Evolutionary conservation across 1,284 basidiomycete genomes (phyloP).

Genomic region (Fomitiporia mediterranea): DNA sequence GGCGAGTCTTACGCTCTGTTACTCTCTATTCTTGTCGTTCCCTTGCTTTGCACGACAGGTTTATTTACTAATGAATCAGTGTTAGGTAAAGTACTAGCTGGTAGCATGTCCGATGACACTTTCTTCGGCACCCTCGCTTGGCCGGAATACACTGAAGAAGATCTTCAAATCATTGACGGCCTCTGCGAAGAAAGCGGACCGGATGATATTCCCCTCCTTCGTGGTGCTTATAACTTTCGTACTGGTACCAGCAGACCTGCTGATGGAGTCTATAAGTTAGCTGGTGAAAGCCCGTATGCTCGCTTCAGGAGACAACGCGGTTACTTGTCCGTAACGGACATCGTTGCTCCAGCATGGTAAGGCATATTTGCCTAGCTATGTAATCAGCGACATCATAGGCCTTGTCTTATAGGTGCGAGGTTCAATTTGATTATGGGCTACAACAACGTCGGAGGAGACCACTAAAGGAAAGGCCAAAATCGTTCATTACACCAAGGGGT

Average conservation of each 20-base stretch:
- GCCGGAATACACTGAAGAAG: conserved; percentile 14
- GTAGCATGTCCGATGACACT: conserved; percentile 14
- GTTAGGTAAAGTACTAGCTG: too few species aligned
- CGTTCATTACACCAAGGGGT: conserved; percentile 59
- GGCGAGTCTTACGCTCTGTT: neutral
- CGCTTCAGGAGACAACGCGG: conserved; percentile 12
- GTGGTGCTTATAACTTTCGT: conserved; percentile 30
- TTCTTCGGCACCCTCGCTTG: neutral
- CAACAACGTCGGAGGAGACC: conserved; percentile 53
- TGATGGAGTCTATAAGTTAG: conserved; percentile 21
- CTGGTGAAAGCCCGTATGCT: neutral
- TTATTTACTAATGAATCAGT: too few species aligned
- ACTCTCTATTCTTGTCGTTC: neutral
- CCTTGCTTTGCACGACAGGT: neutral
- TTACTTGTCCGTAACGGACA: conserved; percentile 14
- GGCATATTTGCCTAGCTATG: conserved; percentile 2
- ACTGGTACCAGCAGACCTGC: conserved; percentile 23
- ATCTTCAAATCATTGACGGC: conserved; percentile 14
- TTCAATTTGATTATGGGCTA: conserved; percentile 74
- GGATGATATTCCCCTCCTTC: neutral
- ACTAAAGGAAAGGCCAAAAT: conserved; percentile 48
- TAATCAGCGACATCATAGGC: conserved; percentile 1
- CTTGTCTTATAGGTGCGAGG: conserved; percentile 57
- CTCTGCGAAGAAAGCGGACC: conserved; percentile 9
- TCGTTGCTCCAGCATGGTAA: conserved; percentile 1